A percentile compares a stretch with the other conserved stretches of the same genome.
Conservation (phyloP, 2,329 filamentous ascomycete species). For the Xylaria sp. region DNA sequence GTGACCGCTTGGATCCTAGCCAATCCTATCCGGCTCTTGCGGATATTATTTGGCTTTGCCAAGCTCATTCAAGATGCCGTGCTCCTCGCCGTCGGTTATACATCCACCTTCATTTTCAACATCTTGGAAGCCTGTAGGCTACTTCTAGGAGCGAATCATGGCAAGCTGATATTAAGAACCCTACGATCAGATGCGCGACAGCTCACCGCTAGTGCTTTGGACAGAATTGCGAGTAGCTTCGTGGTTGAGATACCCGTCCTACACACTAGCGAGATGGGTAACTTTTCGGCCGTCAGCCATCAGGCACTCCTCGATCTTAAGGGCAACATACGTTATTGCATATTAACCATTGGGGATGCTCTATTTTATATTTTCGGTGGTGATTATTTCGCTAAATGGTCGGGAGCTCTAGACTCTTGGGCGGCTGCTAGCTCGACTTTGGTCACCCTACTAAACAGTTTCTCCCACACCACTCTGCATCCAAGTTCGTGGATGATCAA, state of each 20-base stretch:
- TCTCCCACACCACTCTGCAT: slow-evolving; percentile 55
- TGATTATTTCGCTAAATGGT: slow-evolving; percentile 53
- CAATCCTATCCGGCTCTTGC: slow-evolving; percentile 81
- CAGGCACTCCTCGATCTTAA: slow-evolving; percentile 73
- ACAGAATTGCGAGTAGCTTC: slow-evolving; percentile 62
- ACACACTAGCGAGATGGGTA: slow-evolving; percentile 72
- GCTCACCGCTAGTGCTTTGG: slow-evolving; percentile 43
- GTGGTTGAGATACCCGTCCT: slow-evolving; percentile 63
- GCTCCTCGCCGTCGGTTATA: slow-evolving; percentile 71
- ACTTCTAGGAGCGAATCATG: slow-evolving; percentile 49
- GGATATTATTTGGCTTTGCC: slow-evolving; percentile 76
- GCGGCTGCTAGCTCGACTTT: slow-evolving; percentile 38
- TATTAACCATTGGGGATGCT: slow-evolving; percentile 54
- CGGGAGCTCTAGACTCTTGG: slow-evolving; percentile 40
- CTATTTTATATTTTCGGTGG: slow-evolving; percentile 60
- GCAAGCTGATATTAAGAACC: slow-evolving; percentile 42
- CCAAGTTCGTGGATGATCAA: slow-evolving; percentile 70
- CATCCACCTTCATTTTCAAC: slow-evolving; percentile 58
- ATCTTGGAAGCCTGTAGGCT: slow-evolving; percentile 54
- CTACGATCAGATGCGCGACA: slow-evolving; percentile 43
- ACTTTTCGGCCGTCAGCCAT: slow-evolving; percentile 81
- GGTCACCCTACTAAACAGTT: slow-evolving; percentile 46
- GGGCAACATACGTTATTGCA: slow-evolving; percentile 57
- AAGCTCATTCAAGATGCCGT: slow-evolving; percentile 82
- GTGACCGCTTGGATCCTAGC: slow-evolving; percentile 82